Evolutionary conservation across 805 yeast genomes (phyloP).

Genomic region (Lipomyces kockii): DNA sequence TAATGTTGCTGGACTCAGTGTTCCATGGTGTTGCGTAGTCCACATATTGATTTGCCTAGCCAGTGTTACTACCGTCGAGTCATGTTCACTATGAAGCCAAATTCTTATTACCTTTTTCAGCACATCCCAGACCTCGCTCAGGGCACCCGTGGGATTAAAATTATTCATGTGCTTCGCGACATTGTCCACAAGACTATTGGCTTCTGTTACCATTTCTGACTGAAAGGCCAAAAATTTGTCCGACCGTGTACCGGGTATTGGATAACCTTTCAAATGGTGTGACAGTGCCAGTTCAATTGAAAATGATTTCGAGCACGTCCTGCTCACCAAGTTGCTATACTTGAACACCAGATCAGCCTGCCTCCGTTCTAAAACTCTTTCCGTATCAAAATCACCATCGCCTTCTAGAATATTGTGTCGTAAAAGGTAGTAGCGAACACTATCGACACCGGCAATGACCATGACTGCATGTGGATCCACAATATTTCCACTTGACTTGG

Average conservation of each 20-base stretch:
- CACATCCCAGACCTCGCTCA: slow-evolving; percentile 62
- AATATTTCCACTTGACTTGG: slow-evolving; percentile 89
- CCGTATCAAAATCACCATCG: slow-evolving; percentile 80
- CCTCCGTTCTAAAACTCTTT: slow-evolving; percentile 53
- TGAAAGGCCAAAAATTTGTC: slow-evolving; percentile 10
- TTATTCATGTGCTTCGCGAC: slow-evolving; percentile 25
- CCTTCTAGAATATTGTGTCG: slow-evolving; percentile 73
- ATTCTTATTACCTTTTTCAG: background rate
- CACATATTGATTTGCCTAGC: slow-evolving; percentile 64
- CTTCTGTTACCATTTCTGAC: background rate
- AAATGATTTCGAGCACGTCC: slow-evolving; percentile 79
- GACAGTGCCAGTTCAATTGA: slow-evolving; percentile 11
- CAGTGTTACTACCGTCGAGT: background rate
- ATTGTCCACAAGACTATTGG: slow-evolving; percentile 7
- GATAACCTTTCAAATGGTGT: slow-evolving; percentile 4
- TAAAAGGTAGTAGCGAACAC: slow-evolving; percentile 71
- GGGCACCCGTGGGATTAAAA: slow-evolving; percentile 61
- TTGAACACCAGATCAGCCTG: slow-evolving; percentile 69
- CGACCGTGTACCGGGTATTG: slow-evolving; percentile 3
- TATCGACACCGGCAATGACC: slow-evolving; percentile 63
- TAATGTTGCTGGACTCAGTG: slow-evolving; percentile 5
- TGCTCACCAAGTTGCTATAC: slow-evolving; percentile 75
- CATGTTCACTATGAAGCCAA: background rate
- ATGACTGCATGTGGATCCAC: slow-evolving; percentile 82
- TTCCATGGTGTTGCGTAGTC: slow-evolving; percentile 81